Conservation (phyloP, 495 filamentous ascomycete species). For the Xylaria venustula region DNA sequence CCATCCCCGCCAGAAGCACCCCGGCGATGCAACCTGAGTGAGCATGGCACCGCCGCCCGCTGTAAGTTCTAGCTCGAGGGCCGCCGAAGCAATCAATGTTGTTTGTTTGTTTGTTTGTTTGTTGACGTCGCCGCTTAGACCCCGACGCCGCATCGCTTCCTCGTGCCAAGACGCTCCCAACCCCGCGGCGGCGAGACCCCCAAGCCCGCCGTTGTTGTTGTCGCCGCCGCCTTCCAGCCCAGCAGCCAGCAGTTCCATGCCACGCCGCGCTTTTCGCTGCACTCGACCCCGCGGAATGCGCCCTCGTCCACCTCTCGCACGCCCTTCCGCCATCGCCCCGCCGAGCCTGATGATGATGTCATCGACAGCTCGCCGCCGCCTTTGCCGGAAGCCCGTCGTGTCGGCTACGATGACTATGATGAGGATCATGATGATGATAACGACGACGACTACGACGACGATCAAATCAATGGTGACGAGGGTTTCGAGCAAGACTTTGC, state of each 20-base stretch:
- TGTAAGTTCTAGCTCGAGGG: conserved; percentile 13
- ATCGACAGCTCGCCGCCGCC: conserved; percentile 26
- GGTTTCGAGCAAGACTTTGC: conserved; percentile 21
- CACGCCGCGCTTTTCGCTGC: conserved; percentile 40
- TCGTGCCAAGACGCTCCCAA: conserved; percentile 38
- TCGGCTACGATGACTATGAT: not conserved
- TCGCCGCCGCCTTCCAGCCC: conserved; percentile 17
- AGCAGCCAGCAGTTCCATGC: conserved; percentile 35
- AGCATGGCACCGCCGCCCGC: conserved; percentile 28
- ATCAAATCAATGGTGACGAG: not conserved
- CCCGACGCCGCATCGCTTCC: conserved; percentile 41
- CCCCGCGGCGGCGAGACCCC: conserved; percentile 31
- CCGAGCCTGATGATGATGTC: conserved; percentile 18
- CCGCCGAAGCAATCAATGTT: too few species aligned
- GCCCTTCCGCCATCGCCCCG: conserved; percentile 20
- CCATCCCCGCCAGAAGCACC: not conserved
- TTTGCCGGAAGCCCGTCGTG: not conserved
- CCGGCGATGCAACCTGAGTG: not conserved
- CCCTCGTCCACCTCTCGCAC: conserved; percentile 24
- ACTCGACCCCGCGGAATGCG: conserved; percentile 23
- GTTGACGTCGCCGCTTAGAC: conserved; percentile 27
- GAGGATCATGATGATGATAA: not conserved
- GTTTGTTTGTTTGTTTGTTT: too few species aligned
- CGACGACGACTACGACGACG: not conserved
- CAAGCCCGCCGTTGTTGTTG: too few species aligned